Evolutionary conservation across 805 yeast species (phyloP).

Genomic region (Yarrowia keelungensis): DNA sequence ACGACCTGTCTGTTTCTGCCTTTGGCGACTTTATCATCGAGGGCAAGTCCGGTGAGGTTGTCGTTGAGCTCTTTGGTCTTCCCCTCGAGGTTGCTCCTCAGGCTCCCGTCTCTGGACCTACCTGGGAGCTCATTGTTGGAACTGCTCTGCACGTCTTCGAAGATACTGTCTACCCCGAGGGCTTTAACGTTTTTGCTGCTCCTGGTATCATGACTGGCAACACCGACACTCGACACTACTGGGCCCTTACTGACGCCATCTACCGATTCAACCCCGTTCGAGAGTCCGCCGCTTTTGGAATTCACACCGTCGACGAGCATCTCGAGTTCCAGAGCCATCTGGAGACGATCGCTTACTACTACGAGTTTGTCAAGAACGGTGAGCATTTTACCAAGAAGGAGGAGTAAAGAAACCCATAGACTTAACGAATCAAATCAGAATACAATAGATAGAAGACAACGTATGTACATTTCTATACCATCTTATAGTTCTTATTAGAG

Average conservation of each 20-base stretch:
- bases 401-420: too few species aligned
- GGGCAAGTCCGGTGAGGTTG: constrained; percentile 42
- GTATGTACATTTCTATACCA: too few species aligned
- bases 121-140: constrained; percentile 66
- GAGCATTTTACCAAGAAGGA: constrained; percentile 21
- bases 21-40: constrained; percentile 48
- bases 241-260: constrained; percentile 65
- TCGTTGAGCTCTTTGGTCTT: constrained; percentile 27
- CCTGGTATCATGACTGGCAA: constrained; percentile 70
- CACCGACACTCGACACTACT: constrained; percentile 71
- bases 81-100: constrained; percentile 60
- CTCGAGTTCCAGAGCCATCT: constrained; percentile 61
- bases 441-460: too few species aligned
- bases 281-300: constrained; percentile 48
- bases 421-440: too few species aligned
- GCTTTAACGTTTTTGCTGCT: constrained; percentile 54
- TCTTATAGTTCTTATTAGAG: too few species aligned
- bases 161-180: constrained; percentile 52
- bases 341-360: constrained; percentile 47
- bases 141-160: constrained; percentile 66
- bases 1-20: constrained; percentile 57
- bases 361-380: constrained; percentile 47
- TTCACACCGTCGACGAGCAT: constrained; percentile 70
- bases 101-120: constrained; percentile 50
- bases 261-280: constrained; percentile 62